phyloP scores from a whole-genome alignment of 208 protist species.

The Acanthamoeba lenticulata region DNA sequence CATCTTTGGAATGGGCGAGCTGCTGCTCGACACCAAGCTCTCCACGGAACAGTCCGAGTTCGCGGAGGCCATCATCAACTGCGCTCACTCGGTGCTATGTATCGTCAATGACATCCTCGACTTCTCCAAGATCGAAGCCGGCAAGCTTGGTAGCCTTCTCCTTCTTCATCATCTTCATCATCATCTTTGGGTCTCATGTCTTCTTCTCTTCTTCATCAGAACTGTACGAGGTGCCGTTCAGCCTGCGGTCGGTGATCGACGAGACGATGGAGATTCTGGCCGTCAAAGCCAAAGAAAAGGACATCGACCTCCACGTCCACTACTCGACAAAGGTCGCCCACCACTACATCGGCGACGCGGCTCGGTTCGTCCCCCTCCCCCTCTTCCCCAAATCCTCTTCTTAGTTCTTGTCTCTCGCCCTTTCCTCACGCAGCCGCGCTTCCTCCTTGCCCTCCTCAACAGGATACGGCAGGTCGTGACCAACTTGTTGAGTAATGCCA shows the following conservation, averaged over 20 bases:
- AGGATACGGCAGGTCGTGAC: slow-evolving; percentile 18
- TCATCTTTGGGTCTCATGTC: not conserved
- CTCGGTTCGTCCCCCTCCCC: not conserved
- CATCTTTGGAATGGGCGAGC: slow-evolving; percentile 37
- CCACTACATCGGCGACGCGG: slow-evolving; percentile 42
- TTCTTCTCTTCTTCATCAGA: slow-evolving; percentile 2
- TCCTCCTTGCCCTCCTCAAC: not conserved
- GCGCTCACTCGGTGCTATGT: slow-evolving; percentile 35
- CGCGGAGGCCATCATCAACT: slow-evolving; percentile 58
- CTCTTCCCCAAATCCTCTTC: not conserved
- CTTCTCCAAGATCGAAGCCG: slow-evolving; percentile 55
- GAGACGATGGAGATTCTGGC: slow-evolving; percentile 55
- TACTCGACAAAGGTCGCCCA: slow-evolving; percentile 19
- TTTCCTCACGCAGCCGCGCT: not conserved
- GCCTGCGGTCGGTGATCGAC: slow-evolving; percentile 44
- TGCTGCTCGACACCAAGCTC: slow-evolving; percentile 38
- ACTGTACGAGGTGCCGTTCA: slow-evolving; percentile 65
- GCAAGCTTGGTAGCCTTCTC: not conserved
- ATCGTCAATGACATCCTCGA: slow-evolving; percentile 64
- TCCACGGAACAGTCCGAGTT: slow-evolving; percentile 33
- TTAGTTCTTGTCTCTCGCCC: not conserved
- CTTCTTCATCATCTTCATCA: not conserved
- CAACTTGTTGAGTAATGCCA: slow-evolving; percentile 72
- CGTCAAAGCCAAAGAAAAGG: slow-evolving; percentile 37
- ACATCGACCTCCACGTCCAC: slow-evolving; percentile 35